phyloP scores from a whole-genome alignment of 1,284 basidiomycete species.

The Butyriboletus appendiculatus region DNA sequence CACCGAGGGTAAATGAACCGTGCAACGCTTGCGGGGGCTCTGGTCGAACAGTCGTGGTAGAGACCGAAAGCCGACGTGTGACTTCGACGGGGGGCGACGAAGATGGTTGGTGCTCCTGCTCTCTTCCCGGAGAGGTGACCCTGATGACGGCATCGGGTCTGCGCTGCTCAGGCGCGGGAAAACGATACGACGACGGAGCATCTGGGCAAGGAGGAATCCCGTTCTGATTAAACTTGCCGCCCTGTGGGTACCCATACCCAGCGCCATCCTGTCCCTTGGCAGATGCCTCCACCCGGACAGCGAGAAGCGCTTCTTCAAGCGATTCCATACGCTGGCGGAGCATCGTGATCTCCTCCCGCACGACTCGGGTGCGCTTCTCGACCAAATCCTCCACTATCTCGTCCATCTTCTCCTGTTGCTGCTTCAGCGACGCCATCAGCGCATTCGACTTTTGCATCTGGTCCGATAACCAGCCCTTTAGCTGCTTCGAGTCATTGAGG shows the following conservation, averaged over 20 bases:
- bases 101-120: slow-evolving; percentile 29
- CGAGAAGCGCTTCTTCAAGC: slow-evolving; percentile 53
- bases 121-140: slow-evolving; percentile 26
- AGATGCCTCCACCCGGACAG: slow-evolving; percentile 35
- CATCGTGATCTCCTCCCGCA: slow-evolving; percentile 57
- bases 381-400: slow-evolving; percentile 58
- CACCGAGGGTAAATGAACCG: slow-evolving; percentile 23
- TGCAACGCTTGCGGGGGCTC: slow-evolving; percentile 39
- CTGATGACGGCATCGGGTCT: slow-evolving; percentile 22
- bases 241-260: slow-evolving; percentile 21
- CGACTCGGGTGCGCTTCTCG: slow-evolving; percentile 52
- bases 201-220: slow-evolving; percentile 25
- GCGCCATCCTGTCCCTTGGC: slow-evolving; percentile 31
- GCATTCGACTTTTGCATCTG: slow-evolving; percentile 63
- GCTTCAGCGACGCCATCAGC: slow-evolving; percentile 52
- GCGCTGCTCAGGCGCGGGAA: slow-evolving; percentile 28
- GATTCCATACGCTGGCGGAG: slow-evolving; percentile 59
- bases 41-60: slow-evolving; percentile 42
- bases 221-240: slow-evolving; percentile 26
- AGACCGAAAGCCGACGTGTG: slow-evolving; percentile 47
- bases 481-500: slow-evolving; percentile 69
- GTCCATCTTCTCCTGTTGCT: slow-evolving; percentile 57
- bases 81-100: slow-evolving; percentile 48
- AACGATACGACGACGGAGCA: slow-evolving; percentile 26
- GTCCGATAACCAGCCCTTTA: slow-evolving; percentile 71